Evolutionary conservation across 1,284 basidiomycete genomes (phyloP), one percentile per base, ranked within the genome.

Genomic region (Cystobasidium sp.): DNA sequence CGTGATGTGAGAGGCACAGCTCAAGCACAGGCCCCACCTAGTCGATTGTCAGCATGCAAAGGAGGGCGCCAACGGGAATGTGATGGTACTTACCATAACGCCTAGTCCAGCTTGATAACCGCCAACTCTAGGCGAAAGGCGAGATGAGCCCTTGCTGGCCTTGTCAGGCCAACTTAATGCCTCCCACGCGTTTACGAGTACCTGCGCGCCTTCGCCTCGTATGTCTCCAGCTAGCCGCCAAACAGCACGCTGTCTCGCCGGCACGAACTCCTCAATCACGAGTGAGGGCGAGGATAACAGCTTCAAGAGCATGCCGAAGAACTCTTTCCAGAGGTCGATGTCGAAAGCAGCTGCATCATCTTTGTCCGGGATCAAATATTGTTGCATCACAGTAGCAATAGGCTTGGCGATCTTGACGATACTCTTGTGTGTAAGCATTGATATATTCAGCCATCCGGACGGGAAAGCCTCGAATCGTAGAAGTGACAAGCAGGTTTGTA

Each of bases 171-270:
- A 90, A 6, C 91, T 91, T 31, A 98, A 87, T 3, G 92, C 88
- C 79, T 92, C 89, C 96, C 96, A 99, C 1, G 97, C 84, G 68
- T 87, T 88, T 41, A 91, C 83, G 68, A 98, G 84, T 72, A 97
- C 89, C n/a, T 88, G 85, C 0, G 94, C 92, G 10, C 94, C 95
- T 82, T 96, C 92, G 16, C 93, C 94, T 44, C 96, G 88, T 78
- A 97, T 89, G 83, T 99, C 96, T 18, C 95, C 95, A 3, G 92
- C 93, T 16, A 98, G 87, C 56, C 94, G 88, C 96, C 96, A 98
- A 16, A 97, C 93, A 0, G 94, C 92, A 67, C 95, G 88, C 66
- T 88, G 80, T 59, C 77, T 76, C 31, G 93, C 92, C 0, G 94
- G 91, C 80, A 90, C 92, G 79, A 94, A 94, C 78, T 97, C 92